phyloP scores from a whole-genome alignment of 1,284 basidiomycete genomes.

The Meira miltonrushii region DNA sequence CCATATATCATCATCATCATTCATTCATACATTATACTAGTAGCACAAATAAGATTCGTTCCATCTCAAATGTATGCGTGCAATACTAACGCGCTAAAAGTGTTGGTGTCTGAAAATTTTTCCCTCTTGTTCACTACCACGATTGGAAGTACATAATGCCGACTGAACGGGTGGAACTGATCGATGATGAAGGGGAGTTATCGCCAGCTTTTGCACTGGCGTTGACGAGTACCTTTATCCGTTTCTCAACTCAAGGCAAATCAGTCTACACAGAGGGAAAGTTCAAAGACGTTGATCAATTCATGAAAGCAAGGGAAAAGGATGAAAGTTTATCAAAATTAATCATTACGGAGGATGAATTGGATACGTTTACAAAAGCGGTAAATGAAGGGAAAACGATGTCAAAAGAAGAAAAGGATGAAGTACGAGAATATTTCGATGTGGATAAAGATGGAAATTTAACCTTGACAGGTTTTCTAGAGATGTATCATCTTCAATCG shows the following conservation, averaged over 20 bases:
- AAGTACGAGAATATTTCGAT: slow-evolving; percentile 34
- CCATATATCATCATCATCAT: too few species aligned
- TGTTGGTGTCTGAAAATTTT: too few species aligned
- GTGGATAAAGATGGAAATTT: slow-evolving; percentile 27
- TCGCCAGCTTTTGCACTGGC: slow-evolving; percentile 20
- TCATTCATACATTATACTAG: too few species aligned
- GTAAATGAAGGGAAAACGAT: slow-evolving; percentile 26
- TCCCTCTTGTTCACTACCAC: too few species aligned
- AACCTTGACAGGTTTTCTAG: slow-evolving; percentile 27
- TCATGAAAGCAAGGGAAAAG: background rate
- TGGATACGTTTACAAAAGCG: slow-evolving; percentile 27
- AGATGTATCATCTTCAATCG: slow-evolving; percentile 37
- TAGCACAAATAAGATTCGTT: too few species aligned
- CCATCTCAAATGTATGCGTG: too few species aligned
- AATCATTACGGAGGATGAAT: slow-evolving; percentile 23
- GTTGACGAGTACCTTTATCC: slow-evolving; percentile 22
- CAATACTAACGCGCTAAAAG: too few species aligned
- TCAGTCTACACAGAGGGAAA: background rate
- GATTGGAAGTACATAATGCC: background rate
- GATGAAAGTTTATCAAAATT: slow-evolving; percentile 14
- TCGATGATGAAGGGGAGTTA: slow-evolving; percentile 29
- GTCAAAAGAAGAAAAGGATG: slow-evolving; percentile 29
- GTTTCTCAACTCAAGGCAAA: slow-evolving; percentile 17
- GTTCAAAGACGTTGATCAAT: background rate
- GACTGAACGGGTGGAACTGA: background rate